Evolutionary conservation across 2,329 filamentous ascomycete species (phyloP).

Genomic region (Trichothecium roseum): DNA sequence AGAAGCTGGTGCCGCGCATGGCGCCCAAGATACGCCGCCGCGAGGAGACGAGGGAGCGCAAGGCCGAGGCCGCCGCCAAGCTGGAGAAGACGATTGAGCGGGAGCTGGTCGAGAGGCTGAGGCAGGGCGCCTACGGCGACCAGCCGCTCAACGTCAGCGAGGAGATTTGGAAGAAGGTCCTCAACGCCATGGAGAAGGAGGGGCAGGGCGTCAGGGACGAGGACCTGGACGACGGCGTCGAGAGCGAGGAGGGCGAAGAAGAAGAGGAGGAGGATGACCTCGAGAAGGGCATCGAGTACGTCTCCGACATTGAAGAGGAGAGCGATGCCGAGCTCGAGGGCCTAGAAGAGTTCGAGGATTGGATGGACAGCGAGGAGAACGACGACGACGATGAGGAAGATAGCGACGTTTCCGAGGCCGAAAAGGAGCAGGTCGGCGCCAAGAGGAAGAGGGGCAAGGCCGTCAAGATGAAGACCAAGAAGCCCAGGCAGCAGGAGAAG

Average conservation of each 20-base stretch:
- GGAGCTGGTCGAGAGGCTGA: slow-evolving; percentile 81
- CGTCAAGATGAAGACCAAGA: slow-evolving; percentile 35
- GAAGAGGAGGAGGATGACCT: slow-evolving; percentile 64
- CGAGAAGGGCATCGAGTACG: slow-evolving; percentile 77
- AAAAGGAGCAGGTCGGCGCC: slow-evolving; percentile 43
- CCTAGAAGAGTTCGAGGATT: slow-evolving; percentile 76
- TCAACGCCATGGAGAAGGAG: slow-evolving; percentile 78
- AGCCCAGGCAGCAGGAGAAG: slow-evolving; percentile 49
- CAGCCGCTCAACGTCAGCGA: slow-evolving; percentile 92
- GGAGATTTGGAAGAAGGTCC: slow-evolving; percentile 92
- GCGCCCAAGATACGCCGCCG: slow-evolving; percentile 80
- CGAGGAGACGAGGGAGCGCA: slow-evolving; percentile 66
- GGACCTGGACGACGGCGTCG: slow-evolving; percentile 80
- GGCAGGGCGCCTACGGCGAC: slow-evolving; percentile 90
- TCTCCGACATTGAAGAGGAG: slow-evolving; percentile 82
- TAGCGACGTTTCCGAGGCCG: slow-evolving; percentile 45
- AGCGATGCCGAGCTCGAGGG: slow-evolving; percentile 78
- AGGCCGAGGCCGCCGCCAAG: slow-evolving; percentile 77
- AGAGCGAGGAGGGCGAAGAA: slow-evolving; percentile 61
- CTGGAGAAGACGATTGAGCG: slow-evolving; percentile 92
- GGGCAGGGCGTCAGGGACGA: slow-evolving; percentile 76
- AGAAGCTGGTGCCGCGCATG: slow-evolving; percentile 77
- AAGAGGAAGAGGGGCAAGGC: slow-evolving; percentile 42
- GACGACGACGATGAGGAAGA: slow-evolving; percentile 49
- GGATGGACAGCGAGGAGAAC: slow-evolving; percentile 64